Evolutionary conservation across 768 basidiomycete genomes (phyloP).

Genomic region (Hemileccinum impolitum): DNA sequence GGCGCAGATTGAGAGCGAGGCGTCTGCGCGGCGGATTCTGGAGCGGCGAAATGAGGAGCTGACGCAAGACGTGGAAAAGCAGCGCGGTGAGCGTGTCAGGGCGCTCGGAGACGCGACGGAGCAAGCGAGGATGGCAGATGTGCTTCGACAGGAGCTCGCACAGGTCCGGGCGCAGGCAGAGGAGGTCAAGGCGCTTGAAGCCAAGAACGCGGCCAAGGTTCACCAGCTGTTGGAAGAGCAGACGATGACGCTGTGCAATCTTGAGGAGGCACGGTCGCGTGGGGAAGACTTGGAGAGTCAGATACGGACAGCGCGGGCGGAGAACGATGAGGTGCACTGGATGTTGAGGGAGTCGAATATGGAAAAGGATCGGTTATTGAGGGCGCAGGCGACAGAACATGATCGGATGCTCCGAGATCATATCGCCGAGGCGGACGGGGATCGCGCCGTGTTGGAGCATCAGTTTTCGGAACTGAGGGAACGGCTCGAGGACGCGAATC

Average conservation of each 20-base stretch:
- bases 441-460: conserved; percentile 88
- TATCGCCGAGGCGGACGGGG: conserved; percentile 89
- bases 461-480: conserved; percentile 74
- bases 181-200: conserved; percentile 65
- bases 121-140: conserved; percentile 57
- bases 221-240: conserved; percentile 71
- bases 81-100: conserved; percentile 48
- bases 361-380: conserved; percentile 79
- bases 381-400: conserved; percentile 66
- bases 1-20: conserved; percentile 62
- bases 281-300: conserved; percentile 77
- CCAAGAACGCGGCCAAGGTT: conserved; percentile 59
- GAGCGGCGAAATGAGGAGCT: conserved; percentile 64
- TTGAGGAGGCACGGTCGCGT: conserved; percentile 72
- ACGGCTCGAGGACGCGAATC: conserved; percentile 55
- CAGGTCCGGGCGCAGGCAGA: conserved; percentile 62
- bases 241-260: conserved; percentile 59
- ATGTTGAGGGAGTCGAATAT: conserved; percentile 63
- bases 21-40: conserved; percentile 54
- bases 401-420: conserved; percentile 77
- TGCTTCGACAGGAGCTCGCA: conserved; percentile 57
- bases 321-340: conserved; percentile 62
- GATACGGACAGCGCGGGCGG: conserved; percentile 63
- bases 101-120: conserved; percentile 70
- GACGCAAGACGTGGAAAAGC: conserved; percentile 50